Evolutionary conservation across 129 eudicot genomes (phyloP), one percentile per base, ranked within the genome.

Genomic region (Mikania micrantha): DNA sequence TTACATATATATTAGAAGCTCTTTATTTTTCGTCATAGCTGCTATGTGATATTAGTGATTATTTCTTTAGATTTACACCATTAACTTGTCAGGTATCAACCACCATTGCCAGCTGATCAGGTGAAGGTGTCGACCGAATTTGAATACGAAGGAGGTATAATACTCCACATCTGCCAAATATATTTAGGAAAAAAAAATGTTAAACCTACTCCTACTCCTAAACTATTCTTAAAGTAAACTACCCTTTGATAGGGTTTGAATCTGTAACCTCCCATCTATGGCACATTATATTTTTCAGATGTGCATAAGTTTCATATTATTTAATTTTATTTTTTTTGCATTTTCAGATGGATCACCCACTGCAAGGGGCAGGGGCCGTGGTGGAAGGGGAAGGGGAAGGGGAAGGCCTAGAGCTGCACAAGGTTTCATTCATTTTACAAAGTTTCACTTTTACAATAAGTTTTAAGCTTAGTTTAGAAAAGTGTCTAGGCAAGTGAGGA

Each of bases 51-150:
- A 22, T 31, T 74, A 57, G 39, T 67, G 44, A 12, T 9, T 4
- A 9, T 29, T 21, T 25, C 6, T 11, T 3, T 42, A 9, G 27
- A 35, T 44, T 74, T 19, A 69, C 27, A 22, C 7, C 7, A 15
- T 71, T 71, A 58, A 64, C 13, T 52, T 60, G 47, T 73, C 83
- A 93, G 98, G 79, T 93, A 93, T 71, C 98, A 93, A 72, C 86
- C 85, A 39, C 98, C 98, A 60, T 66, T 93, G 66, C 98, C 98
- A 56, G 98, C 91, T 60, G 98, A 93, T 79, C 96, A 82, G 77
- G 96, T 93, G 78, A 93, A 80, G 80, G 86, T 72, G 70, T 67
- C 84, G 3, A 62, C 84, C 13, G 96, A 93, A 21, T 82, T 78
- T 58, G 95, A 86, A 13, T 82, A 86, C 69, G 96, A 86, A 50